Conservation (phyloP, 805 yeast species). For the Hanseniaspora jakobsenii region DNA sequence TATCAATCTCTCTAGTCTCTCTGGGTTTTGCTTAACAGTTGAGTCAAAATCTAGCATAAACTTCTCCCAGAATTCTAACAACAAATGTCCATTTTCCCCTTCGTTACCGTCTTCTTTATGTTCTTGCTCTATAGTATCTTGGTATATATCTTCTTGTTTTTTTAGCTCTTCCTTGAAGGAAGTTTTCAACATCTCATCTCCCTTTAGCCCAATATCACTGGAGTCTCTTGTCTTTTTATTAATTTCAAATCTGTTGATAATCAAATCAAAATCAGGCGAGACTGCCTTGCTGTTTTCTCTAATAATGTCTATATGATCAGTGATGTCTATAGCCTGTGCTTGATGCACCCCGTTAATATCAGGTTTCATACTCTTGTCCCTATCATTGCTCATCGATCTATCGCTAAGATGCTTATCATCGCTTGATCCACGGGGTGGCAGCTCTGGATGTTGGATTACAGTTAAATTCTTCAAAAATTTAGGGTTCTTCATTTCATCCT, state of each 20-base stretch:
- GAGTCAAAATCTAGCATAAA: slow-evolving; percentile 66
- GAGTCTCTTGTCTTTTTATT: slow-evolving; percentile 5
- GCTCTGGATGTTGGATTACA: not conserved
- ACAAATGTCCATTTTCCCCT: no score
- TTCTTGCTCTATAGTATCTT: slow-evolving; percentile 27
- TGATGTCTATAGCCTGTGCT: not conserved
- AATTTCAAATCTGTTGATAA: slow-evolving; percentile 11
- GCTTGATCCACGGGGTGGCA: not conserved
- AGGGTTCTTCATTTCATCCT: slow-evolving; percentile 12
- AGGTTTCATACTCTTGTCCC: not conserved
- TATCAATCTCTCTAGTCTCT: slow-evolving; percentile 47
- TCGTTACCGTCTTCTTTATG: no score
- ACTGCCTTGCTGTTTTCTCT: slow-evolving; percentile 12
- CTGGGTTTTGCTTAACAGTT: slow-evolving; percentile 52
- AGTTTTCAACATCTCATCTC: slow-evolving; percentile 1
- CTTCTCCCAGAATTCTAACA: slow-evolving; percentile 73
- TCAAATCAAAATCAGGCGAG: slow-evolving; percentile 14
- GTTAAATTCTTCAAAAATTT: slow-evolving; percentile 10
- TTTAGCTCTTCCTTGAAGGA: slow-evolving; percentile 1
- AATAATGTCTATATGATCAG: slow-evolving; percentile 7
- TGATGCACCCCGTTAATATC: no score
- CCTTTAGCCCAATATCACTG: slow-evolving; percentile 11
- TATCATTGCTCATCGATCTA: not conserved
- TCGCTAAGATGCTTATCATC: no score
- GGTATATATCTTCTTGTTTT: slow-evolving; percentile 31